Conservation (phyloP, 768 basidiomycete genomes). For the Galerina sulciceps region DNA sequence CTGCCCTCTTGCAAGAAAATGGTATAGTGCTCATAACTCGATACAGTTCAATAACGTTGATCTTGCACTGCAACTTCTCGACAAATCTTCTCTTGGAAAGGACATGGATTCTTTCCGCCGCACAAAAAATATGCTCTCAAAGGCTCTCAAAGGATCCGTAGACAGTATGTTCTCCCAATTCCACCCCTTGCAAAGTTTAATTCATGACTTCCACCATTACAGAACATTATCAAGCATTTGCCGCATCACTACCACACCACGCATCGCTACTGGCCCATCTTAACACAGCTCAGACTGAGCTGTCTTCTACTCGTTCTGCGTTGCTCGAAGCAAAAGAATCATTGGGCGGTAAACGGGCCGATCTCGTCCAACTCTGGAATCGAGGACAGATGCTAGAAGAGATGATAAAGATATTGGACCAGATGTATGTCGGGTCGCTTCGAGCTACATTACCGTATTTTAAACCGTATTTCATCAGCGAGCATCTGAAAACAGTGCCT, state of each 20-base stretch:
- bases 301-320: slow-evolving; percentile 67
- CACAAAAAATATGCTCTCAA: slow-evolving; percentile 78
- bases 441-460: slow-evolving; percentile 11
- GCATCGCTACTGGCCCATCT: slow-evolving; percentile 77
- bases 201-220: slow-evolving; percentile 6
- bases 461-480: slow-evolving; percentile 48
- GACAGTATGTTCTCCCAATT: slow-evolving; percentile 62
- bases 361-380: slow-evolving; percentile 88
- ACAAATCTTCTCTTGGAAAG: slow-evolving; percentile 72
- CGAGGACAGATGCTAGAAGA: slow-evolving; percentile 92
- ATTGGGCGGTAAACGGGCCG: slow-evolving; percentile 81
- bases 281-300: slow-evolving; percentile 72
- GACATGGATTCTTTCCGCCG: slow-evolving; percentile 77
- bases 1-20: background rate
- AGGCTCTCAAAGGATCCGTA: slow-evolving; percentile 84
- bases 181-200: background rate
- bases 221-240: slow-evolving; percentile 95
- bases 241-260: slow-evolving; percentile 92
- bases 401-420: slow-evolving; percentile 93
- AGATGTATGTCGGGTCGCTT: slow-evolving; percentile 60
- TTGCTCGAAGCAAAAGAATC: slow-evolving; percentile 82
- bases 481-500: slow-evolving; percentile 88
- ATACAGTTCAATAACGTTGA: slow-evolving; percentile 91
- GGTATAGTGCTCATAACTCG: slow-evolving; percentile 8
- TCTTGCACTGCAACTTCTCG: slow-evolving; percentile 87